phyloP scores from a whole-genome alignment of 1,284 basidiomycete species.

The Neonothopanus nambi region DNA sequence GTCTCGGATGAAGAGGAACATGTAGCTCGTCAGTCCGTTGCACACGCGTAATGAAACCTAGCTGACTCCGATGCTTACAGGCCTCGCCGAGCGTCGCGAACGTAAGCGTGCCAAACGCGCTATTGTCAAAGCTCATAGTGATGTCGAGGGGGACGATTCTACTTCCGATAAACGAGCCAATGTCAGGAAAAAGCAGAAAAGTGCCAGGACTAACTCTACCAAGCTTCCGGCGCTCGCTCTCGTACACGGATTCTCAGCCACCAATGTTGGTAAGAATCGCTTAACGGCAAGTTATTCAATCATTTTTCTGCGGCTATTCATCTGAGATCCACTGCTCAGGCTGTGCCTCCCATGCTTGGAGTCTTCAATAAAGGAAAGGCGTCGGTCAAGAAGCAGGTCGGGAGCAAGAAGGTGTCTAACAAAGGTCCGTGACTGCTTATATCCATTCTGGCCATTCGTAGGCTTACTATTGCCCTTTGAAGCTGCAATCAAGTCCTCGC shows the following conservation, averaged over 20 bases:
- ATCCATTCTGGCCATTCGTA: too few relatives aligned
- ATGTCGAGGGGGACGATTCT: conserved; percentile 8
- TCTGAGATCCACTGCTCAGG: conserved; percentile 29
- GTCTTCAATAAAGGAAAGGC: conserved; percentile 75
- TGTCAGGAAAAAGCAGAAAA: conserved; percentile 25
- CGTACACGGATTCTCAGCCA: conserved; percentile 73
- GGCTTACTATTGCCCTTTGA: too few relatives aligned
- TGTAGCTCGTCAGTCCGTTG: conserved; percentile 31
- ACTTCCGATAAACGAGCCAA: conserved; percentile 11
- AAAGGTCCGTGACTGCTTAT: conserved; percentile 22
- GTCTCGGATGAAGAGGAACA: conserved; percentile 30
- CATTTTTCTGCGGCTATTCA: background rate
- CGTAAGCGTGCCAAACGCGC: conserved; percentile 51
- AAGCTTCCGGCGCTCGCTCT: conserved; percentile 59
- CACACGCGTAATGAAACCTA: background rate
- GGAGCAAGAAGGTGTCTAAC: conserved; percentile 14
- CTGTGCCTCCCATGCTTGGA: conserved; percentile 45
- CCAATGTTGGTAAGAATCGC: conserved; percentile 66
- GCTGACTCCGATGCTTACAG: conserved; percentile 35
- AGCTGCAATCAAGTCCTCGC: too few relatives aligned
- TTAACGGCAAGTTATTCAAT: conserved; percentile 55
- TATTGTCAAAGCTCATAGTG: conserved; percentile 41
- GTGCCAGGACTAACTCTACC: conserved; percentile 32
- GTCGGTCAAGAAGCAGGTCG: conserved; percentile 45
- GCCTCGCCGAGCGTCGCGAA: conserved; percentile 55